Evolutionary conservation across 805 yeast genomes (phyloP), one percentile per base, ranked within the genome.

Genomic region (Saturnispora halmiae): DNA sequence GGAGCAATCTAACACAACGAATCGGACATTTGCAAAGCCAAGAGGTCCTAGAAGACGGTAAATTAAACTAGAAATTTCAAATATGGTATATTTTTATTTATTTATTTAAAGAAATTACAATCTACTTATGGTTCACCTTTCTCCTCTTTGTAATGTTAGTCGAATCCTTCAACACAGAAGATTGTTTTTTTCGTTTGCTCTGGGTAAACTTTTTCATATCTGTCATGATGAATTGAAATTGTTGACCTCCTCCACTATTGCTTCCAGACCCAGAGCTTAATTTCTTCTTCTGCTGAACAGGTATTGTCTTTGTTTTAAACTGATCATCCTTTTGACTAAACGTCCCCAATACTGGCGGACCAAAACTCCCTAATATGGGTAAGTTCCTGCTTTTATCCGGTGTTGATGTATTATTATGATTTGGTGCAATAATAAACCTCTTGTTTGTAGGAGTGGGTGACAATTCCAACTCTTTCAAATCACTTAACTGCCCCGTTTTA

Each of bases 31-130:
- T 46, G 57, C 63, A 43, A 80, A 75, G 60, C 92, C 92, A 34
- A 73, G 70, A 50, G 86, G 88, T 11, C 90, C 92, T 28, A 71
- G 80, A 51, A 69, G 77, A 51, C 67, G 72, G 58, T 60, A 43
- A 40, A 28, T 16, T 15, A 22, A 20, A 13, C 14, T 9, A 10
- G 16, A 11, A 10, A 10, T 9, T 18, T 21, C 21, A 26, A 24
- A n/a, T 19, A 16, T 31, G 34, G 34, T n/a, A n/a, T n/a, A n/a
- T n/a, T n/a, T n/a, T n/a, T n/a, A n/a, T n/a, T n/a, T n/a, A n/a
- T n/a, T n/a, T n/a, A n/a, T n/a, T n/a, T n/a, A n/a, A n/a, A n/a
- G n/a, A n/a, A n/a, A n/a, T n/a, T n/a, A n/a, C n/a, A n/a, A n/a
- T n/a, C n/a, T 26, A 2, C 18, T 27, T 11, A 16, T 26, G 13